Conservation (phyloP, 495 filamentous ascomycete species). For the Aspergillus ostianus region DNA sequence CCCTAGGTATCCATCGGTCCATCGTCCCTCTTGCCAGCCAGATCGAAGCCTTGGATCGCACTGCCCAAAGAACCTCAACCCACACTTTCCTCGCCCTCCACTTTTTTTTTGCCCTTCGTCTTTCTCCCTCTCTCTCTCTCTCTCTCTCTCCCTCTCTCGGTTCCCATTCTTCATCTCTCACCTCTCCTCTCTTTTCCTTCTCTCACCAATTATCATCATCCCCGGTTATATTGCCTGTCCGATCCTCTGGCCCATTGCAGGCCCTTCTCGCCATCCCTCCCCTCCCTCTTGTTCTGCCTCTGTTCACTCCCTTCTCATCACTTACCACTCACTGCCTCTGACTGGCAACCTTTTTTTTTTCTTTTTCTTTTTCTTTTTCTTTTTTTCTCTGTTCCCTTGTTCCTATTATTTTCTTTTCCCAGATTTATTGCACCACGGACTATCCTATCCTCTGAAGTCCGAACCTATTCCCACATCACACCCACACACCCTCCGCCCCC, state of each 20-base stretch:
- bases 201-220: background rate
- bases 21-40: no score
- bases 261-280: slow-evolving; percentile 9
- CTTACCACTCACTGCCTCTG: slow-evolving; percentile 9
- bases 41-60: slow-evolving; percentile 6
- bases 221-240: background rate
- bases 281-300: slow-evolving; percentile 7
- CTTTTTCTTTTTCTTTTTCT: background rate
- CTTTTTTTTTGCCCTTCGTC: slow-evolving; percentile 6
- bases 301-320: slow-evolving; percentile 10
- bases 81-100: slow-evolving; percentile 10
- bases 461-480: slow-evolving; percentile 3
- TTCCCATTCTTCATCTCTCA: background rate
- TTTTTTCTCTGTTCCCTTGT: background rate
- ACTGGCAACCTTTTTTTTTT: slow-evolving; percentile 2
- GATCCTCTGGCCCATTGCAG: background rate
- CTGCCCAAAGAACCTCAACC: slow-evolving; percentile 9
- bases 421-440: no score
- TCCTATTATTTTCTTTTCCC: background rate
- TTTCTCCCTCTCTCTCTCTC: background rate
- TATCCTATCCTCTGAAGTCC: no score
- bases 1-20: background rate
- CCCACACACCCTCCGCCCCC: background rate
- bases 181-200: background rate
- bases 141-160: background rate